phyloP scores from a whole-genome alignment of 2,329 filamentous ascomycete genomes.

The Keithomyces neogunnii region DNA sequence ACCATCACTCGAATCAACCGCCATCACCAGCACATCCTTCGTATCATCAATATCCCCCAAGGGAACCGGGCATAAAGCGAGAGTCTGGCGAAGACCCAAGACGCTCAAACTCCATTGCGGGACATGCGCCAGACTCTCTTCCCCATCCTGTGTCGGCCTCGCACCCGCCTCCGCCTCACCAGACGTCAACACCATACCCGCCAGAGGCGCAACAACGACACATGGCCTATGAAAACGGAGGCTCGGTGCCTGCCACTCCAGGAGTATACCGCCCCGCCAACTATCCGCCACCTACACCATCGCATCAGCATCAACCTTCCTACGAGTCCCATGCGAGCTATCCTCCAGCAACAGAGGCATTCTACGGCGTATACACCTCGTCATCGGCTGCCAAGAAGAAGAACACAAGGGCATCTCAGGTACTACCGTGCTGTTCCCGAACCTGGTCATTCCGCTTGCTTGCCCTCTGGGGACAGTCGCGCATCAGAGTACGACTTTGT shows the following conservation, averaged over 20 bases:
- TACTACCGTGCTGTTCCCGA: slow-evolving; percentile 17
- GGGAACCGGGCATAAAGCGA: slow-evolving; percentile 49
- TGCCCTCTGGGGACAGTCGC: too few species aligned
- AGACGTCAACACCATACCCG: slow-evolving; percentile 25
- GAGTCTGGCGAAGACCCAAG: slow-evolving; percentile 44
- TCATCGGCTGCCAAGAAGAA: slow-evolving; percentile 44
- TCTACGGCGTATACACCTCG: slow-evolving; percentile 34
- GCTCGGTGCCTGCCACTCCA: slow-evolving; percentile 36
- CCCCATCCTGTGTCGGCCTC: slow-evolving; percentile 23
- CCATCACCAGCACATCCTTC: slow-evolving; percentile 36
- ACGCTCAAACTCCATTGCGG: slow-evolving; percentile 41
- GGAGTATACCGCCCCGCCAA: slow-evolving; percentile 31
- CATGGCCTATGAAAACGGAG: slow-evolving; percentile 43
- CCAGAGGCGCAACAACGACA: slow-evolving; percentile 40
- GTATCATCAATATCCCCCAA: slow-evolving; percentile 35
- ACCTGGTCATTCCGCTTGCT: background rate
- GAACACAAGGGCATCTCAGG: slow-evolving; percentile 57
- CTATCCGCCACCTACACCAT: slow-evolving; percentile 32
- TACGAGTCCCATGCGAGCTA: slow-evolving; percentile 28
- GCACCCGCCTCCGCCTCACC: slow-evolving; percentile 22
- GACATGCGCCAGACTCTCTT: slow-evolving; percentile 29
- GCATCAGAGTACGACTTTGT: background rate
- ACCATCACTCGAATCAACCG: slow-evolving; percentile 17
- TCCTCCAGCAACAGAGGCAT: slow-evolving; percentile 24
- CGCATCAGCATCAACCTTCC: slow-evolving; percentile 29